These are phyloP conservation scores for Pseudocercospora eumusae DNA, from an alignment of 2,329 filamentous ascomycete genomes.

Conservation along the genomic window DNA sequence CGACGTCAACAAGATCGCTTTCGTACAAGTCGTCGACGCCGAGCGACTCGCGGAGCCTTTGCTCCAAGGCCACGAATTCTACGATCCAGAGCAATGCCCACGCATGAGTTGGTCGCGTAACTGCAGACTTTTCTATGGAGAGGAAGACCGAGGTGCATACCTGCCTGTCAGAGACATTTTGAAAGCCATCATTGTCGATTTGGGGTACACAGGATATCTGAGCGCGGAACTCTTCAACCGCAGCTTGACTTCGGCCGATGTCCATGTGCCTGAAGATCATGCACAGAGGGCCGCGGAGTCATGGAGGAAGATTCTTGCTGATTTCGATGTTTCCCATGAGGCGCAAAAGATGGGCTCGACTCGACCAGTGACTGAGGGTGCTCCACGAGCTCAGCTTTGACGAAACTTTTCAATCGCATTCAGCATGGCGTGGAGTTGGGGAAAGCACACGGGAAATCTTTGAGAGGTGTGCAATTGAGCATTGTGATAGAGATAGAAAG, in stretches of 20 bases:
- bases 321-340: slow-evolving; percentile 32
- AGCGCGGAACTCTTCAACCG: slow-evolving; percentile 71
- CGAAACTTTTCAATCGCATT: neutral
- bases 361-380: slow-evolving; percentile 16
- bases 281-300: slow-evolving; percentile 54
- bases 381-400: slow-evolving; percentile 26
- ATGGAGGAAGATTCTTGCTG: slow-evolving; percentile 54
- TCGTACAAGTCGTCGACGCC: slow-evolving; percentile 75
- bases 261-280: slow-evolving; percentile 57
- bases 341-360: neutral
- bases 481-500: neutral
- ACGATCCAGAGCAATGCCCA: slow-evolving; percentile 59
- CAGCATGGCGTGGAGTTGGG: neutral
- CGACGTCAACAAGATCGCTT: slow-evolving; percentile 68
- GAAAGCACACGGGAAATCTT: neutral
- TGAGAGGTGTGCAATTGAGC: neutral
- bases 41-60: slow-evolving; percentile 63
- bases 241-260: slow-evolving; percentile 56
- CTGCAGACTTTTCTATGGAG: slow-evolving; percentile 68
- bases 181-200: slow-evolving; percentile 61
- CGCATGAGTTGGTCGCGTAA: slow-evolving; percentile 80
- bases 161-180: slow-evolving; percentile 65
- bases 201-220: slow-evolving; percentile 69
- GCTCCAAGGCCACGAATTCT: slow-evolving; percentile 58
- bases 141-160: slow-evolving; percentile 64